Base-by-base conservation (phyloP, 371 early-diverging fungal genomes). In the Haplosporangium sp. region DNA sequence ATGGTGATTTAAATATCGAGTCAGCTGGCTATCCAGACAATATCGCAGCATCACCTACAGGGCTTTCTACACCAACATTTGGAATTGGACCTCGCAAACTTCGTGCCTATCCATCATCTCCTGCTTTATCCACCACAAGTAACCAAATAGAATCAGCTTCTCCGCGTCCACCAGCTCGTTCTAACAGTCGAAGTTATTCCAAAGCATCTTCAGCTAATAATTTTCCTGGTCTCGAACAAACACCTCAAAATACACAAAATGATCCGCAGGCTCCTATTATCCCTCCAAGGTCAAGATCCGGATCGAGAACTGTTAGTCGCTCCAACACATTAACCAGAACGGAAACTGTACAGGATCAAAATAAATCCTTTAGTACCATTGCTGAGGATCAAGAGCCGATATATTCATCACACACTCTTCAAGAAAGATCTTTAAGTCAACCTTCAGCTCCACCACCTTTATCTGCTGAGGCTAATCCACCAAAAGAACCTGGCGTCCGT, bases 141-240 rank as follows among this genome's bases (percentile, higher is more conserved):
- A 68, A 56, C 35, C 79, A 73, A 19, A 3, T 42, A 62, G n/a
- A 42, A 1, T 39, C 65, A 15, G 53, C 73, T 8, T 61, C 74
- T 0, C 78, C 78, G 17, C 79, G 67, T 17, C 44, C 71, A 17
- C 79, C 79, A 59, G 61, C 74, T 20, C 74, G 79, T 15, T 78
- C 79, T 39, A 78, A 78, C 47, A 78, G 79, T 40, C 58, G 79
- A 48, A 74, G 35, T 27, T 61, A 65, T 58, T 55, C 55, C 37
- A 67, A 63, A 48, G 27, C 67, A 4, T 15, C 77, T 11, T 20
- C 42, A 61, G n/a, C 66, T 20, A 9, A 8, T 52, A 10, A 3
- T 6, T 39, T 48, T 50, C 6, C 63, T 11, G 0, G 27, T 27
- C 4, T 37, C 27, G 67, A 67, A 27, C 71, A 61, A 6, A 38